Evolutionary conservation across 257 asterid genomes (phyloP).

Genomic region (Capsicum pubescens): DNA sequence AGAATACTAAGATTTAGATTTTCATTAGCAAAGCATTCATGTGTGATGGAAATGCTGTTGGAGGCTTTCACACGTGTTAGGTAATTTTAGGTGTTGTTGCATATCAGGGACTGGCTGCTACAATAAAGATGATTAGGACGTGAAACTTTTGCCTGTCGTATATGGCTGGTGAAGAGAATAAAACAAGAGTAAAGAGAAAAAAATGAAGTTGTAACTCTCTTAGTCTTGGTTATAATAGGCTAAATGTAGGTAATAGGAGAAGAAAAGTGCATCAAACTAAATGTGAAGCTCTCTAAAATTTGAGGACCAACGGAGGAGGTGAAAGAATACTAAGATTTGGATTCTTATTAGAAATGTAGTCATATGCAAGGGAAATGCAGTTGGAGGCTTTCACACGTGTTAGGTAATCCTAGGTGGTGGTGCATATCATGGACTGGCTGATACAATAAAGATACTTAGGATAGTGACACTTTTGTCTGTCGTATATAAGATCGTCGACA

Average conservation of each 20-base stretch:
- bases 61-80: not conserved
- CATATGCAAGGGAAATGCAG: not conserved
- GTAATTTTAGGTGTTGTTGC: not conserved
- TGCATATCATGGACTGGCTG: not conserved
- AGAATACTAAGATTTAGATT: slow-evolving; percentile 12
- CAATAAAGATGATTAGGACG: not conserved
- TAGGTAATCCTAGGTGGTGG: not conserved
- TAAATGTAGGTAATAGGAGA: slow-evolving; percentile 15
- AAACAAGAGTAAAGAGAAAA: not conserved
- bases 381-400: not conserved
- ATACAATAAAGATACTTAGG: not conserved
- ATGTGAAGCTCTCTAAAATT: not conserved
- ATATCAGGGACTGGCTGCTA: not conserved
- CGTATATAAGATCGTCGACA: not conserved
- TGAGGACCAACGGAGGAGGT: slow-evolving; percentile 2
- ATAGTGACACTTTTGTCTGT: not conserved
- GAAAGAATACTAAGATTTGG: slow-evolving; percentile 12
- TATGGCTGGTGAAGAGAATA: not conserved
- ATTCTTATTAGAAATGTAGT: not conserved
- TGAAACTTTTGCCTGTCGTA: not conserved
- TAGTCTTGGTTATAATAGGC: slow-evolving; percentile 15
- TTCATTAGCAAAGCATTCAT: not conserved
- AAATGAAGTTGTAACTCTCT: not conserved
- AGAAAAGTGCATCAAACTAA: not conserved
- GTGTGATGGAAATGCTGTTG: not conserved